Conservation (phyloP, 2,329 filamentous ascomycete genomes). For the Dissoconium aciculare region DNA sequence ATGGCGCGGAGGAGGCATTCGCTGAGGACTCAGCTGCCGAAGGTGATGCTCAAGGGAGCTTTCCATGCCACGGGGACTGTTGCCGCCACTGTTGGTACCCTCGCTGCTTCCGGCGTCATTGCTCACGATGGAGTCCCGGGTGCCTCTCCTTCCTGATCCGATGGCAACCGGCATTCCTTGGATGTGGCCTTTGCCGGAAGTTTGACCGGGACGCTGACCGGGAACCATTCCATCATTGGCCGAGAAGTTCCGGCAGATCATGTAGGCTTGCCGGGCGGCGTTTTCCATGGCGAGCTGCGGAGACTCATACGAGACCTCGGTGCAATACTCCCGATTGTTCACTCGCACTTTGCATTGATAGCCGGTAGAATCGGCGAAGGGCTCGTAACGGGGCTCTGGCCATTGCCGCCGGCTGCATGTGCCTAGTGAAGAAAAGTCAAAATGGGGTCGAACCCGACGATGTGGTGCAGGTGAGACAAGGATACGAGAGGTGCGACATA, state of each 20-base stretch:
- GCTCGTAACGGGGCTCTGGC: conserved; percentile 80
- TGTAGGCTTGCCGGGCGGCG: conserved; percentile 88
- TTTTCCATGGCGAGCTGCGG: conserved; percentile 78
- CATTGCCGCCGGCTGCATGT: conserved; percentile 89
- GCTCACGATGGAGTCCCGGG: conserved; percentile 29
- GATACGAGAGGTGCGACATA: conserved; percentile 22
- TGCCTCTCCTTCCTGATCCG: conserved; percentile 40
- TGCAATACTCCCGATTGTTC: conserved; percentile 93
- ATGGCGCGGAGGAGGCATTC: background rate
- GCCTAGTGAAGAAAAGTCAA: conserved; percentile 37
- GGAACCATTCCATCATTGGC: conserved; percentile 85
- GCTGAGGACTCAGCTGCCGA: conserved; percentile 13
- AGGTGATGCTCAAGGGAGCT: conserved; percentile 28
- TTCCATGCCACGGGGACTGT: conserved; percentile 38
- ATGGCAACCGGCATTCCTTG: conserved; percentile 51
- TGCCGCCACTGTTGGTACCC: conserved; percentile 34
- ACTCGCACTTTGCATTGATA: conserved; percentile 85
- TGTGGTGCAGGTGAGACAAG: background rate
- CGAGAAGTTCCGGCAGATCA: conserved; percentile 95
- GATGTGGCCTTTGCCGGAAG: conserved; percentile 30
- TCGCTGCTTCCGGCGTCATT: conserved; percentile 36
- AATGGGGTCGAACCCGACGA: conserved; percentile 3
- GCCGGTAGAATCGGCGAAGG: conserved; percentile 56
- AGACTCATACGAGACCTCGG: conserved; percentile 69
- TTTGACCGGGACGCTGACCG: conserved; percentile 39